A percentile compares a stretch with the other conserved stretches of the same genome.
Conservation (phyloP, 768 basidiomycete genomes). For the Boletellus emodensis region DNA sequence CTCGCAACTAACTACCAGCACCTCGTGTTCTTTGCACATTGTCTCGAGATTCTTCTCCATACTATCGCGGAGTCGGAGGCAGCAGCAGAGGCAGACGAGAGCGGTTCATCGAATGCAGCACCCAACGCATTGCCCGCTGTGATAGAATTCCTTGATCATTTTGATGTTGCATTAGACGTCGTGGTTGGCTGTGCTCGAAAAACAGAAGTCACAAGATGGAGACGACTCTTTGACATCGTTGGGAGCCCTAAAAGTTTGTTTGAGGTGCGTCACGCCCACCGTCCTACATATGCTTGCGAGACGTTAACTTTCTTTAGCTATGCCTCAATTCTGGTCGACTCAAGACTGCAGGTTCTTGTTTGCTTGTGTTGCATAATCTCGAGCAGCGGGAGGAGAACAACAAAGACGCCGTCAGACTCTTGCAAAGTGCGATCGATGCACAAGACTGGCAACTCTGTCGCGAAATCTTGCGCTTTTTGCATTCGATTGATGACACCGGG, state of each 20-base stretch:
- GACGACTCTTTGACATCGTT: constrained; percentile 80
- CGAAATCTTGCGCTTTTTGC: constrained; percentile 88
- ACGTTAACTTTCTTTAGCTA: constrained; percentile 43
- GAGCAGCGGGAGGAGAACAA: constrained; percentile 81
- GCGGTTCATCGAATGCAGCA: constrained; percentile 15
- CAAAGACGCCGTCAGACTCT: constrained; percentile 75
- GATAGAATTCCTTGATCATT: constrained; percentile 92
- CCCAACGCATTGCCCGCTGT: constrained; percentile 54
- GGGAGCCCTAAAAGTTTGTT: constrained; percentile 89
- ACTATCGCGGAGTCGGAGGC: constrained; percentile 87
- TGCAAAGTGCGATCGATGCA: constrained; percentile 68
- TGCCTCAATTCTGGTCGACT: constrained; percentile 71
- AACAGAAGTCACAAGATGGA: constrained; percentile 91
- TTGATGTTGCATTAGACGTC: constrained; percentile 86
- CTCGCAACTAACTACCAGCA: constrained; percentile 85
- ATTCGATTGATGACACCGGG: constrained; percentile 88
- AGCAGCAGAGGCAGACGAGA: constrained; percentile 30
- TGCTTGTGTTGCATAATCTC: constrained; percentile 89
- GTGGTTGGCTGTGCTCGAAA: constrained; percentile 96
- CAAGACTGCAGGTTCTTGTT: constrained; percentile 88
- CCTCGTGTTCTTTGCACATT: constrained; percentile 90
- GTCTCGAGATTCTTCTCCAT: constrained; percentile 91
- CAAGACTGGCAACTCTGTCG: constrained; percentile 90
- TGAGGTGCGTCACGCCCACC: constrained; percentile 53
- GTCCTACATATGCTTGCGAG: neutral